phyloP scores from a whole-genome alignment of 2,329 filamentous ascomycete species.

The Xylariaceae sp. region DNA sequence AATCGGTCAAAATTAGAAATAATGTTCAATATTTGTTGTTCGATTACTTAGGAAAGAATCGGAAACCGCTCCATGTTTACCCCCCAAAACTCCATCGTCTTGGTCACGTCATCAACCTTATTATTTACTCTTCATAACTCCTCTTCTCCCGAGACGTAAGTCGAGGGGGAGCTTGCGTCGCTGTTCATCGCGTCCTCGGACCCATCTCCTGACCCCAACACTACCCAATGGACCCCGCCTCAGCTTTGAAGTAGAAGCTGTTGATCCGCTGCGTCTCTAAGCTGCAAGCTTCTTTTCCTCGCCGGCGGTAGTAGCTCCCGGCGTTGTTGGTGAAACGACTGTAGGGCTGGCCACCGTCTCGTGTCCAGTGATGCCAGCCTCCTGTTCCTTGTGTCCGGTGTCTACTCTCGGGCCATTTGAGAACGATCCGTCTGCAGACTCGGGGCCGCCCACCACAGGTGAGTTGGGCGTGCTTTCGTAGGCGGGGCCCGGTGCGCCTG shows the following conservation, averaged over 20 bases:
- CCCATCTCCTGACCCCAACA: too few relatives aligned
- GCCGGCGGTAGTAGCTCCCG: conserved; percentile 9
- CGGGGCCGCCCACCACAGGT: conserved; percentile 26
- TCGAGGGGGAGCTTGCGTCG: too few relatives aligned
- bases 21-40: too few relatives aligned
- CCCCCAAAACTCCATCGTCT: too few relatives aligned
- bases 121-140: too few relatives aligned
- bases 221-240: conserved; percentile 3
- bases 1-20: too few relatives aligned
- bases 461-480: conserved; percentile 36
- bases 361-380: conserved; percentile 44
- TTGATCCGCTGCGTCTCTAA: conserved; percentile 21
- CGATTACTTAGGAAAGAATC: too few relatives aligned
- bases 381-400: conserved; percentile 41
- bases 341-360: conserved; percentile 33
- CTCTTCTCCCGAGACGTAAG: too few relatives aligned
- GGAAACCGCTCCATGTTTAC: too few relatives aligned
- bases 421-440: conserved; percentile 20
- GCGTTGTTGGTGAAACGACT: conserved; percentile 27
- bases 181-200: too few relatives aligned
- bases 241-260: conserved; percentile 1
- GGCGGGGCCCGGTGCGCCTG: conserved; percentile 37
- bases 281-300: conserved; percentile 26
- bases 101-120: too few relatives aligned
- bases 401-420: conserved; percentile 24